phyloP scores from a whole-genome alignment of 805 yeast genomes.

The Nakazawaea laoshanensis region DNA sequence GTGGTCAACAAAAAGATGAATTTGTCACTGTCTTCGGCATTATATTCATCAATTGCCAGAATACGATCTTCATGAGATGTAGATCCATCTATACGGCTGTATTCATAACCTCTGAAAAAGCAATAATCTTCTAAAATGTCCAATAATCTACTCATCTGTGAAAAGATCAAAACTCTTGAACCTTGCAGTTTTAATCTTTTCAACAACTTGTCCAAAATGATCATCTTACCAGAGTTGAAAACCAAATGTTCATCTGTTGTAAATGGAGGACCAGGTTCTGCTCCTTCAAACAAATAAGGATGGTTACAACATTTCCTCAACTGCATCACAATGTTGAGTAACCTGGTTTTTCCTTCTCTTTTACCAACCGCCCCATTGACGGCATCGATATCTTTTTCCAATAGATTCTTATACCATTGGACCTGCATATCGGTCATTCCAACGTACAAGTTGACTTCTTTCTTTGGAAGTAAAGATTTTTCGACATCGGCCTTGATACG shows the following conservation, averaged over 20 bases:
- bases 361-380: conserved; percentile 95
- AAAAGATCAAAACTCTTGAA: conserved; percentile 82
- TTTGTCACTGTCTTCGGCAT: conserved; percentile 71
- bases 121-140: conserved; percentile 94
- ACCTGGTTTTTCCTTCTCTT: conserved; percentile 84
- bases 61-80: conserved; percentile 91
- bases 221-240: conserved; percentile 86
- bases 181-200: conserved; percentile 67
- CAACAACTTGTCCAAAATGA: conserved; percentile 75
- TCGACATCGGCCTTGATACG: conserved; percentile 93
- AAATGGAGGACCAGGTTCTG: conserved; percentile 97
- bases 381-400: conserved; percentile 92
- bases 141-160: conserved; percentile 86
- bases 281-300: conserved; percentile 97
- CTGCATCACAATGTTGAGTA: conserved; percentile 94
- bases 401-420: conserved; percentile 79
- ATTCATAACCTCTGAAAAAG: conserved; percentile 70
- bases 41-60: conserved; percentile 86
- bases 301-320: conserved; percentile 94
- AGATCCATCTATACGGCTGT: conserved; percentile 90
- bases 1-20: conserved; percentile 84
- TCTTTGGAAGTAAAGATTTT: conserved; percentile 81
- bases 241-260: conserved; percentile 93
- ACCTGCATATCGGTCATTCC: conserved; percentile 96
- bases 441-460: conserved; percentile 81